Evolutionary conservation across 1,284 basidiomycete genomes (phyloP), one percentile per base, ranked within the genome.

Genomic region (Apiotrichum domesticum): DNA sequence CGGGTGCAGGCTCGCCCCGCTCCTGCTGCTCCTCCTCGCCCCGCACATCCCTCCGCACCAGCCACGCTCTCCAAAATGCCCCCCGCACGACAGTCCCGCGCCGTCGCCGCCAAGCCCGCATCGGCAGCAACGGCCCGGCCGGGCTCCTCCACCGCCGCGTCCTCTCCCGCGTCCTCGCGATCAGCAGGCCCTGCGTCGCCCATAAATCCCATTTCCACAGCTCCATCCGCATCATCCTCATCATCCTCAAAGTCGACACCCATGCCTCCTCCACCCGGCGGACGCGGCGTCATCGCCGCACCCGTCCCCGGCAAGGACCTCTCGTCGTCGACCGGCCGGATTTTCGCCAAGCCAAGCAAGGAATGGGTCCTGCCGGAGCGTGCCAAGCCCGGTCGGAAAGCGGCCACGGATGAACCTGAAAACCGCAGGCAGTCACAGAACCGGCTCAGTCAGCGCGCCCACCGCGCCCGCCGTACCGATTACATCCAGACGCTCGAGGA

Each of bases 301-400:
- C 43, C 60, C 13, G 44, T 51, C 33, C 51, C 51, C 10, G 60
- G 68, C 39, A 75, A 75, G 56, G 75, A 77, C 55, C 72, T 70
- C 3, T 75, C 73, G 15, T 75, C 73, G 6, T 75, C 73, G 5
- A 61, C 71, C 3, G 75, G 75, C 13, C 70, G 69, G 53, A 68
- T 77, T n/a, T 77, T 76, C 59, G 76, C 75, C 9, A 73, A 73
- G 56, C 74, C 90, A 32, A 89, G 87, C 43, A 91, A 88, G 73
- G 88, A 93, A 74, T 94, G 90, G 90, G 84, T 91, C 52, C 86
- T 93, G 63, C 87, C 87, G 46, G 86, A 91, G 35, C 88, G 89
- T 65, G 88, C 89, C 15, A 93, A 91, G 74, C 90, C 90, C 35
- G 90, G 90, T 35, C 80, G 90, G 52, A 92, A 93, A 78, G 89